Evolutionary conservation across 495 filamentous ascomycete genomes (phyloP).

Genomic region (Arthonia radiata): DNA sequence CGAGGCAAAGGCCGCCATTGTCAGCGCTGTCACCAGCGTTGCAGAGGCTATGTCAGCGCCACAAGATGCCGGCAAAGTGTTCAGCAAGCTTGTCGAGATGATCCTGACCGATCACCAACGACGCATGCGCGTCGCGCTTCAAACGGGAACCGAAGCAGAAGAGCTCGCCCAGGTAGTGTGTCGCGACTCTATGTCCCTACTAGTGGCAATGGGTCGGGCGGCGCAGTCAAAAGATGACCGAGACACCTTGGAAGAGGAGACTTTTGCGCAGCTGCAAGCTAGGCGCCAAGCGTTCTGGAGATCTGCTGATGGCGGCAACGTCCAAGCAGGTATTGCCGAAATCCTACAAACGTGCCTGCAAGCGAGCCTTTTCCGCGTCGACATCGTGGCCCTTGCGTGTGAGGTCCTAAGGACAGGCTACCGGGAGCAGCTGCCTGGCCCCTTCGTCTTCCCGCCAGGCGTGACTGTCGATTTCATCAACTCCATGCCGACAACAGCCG

Average conservation of each 20-base stretch:
- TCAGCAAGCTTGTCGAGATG: too few species aligned
- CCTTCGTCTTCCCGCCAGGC: conserved; percentile 51
- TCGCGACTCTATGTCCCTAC: conserved; percentile 23
- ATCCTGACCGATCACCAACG: too few species aligned
- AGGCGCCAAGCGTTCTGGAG: conserved; percentile 10
- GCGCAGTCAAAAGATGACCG: conserved; percentile 30
- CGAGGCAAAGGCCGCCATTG: too few species aligned
- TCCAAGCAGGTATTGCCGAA: conserved; percentile 14
- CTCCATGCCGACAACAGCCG: conserved; percentile 52
- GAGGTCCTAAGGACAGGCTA: conserved; percentile 55
- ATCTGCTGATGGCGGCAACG: too few species aligned
- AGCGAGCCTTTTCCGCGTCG: conserved; percentile 32
- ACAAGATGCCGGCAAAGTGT: too few species aligned
- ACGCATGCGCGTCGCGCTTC: too few species aligned
- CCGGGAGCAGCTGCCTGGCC: conserved; percentile 47
- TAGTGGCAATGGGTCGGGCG: conserved; percentile 34
- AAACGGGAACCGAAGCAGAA: too few species aligned
- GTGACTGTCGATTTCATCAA: conserved; percentile 50
- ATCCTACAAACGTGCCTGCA: conserved; percentile 20
- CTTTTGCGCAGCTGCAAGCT: too few species aligned
- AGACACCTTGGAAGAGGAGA: conserved; percentile 26
- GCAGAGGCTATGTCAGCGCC: too few species aligned
- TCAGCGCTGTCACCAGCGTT: too few species aligned
- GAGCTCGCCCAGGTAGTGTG: too few species aligned
- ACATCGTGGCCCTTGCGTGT: conserved; percentile 54